Percentiles rank a stretch among this genome's conserved stretches.
Evolutionary conservation across 768 basidiomycete genomes (phyloP).

Genomic region (Coprinopsis cinerea): DNA sequence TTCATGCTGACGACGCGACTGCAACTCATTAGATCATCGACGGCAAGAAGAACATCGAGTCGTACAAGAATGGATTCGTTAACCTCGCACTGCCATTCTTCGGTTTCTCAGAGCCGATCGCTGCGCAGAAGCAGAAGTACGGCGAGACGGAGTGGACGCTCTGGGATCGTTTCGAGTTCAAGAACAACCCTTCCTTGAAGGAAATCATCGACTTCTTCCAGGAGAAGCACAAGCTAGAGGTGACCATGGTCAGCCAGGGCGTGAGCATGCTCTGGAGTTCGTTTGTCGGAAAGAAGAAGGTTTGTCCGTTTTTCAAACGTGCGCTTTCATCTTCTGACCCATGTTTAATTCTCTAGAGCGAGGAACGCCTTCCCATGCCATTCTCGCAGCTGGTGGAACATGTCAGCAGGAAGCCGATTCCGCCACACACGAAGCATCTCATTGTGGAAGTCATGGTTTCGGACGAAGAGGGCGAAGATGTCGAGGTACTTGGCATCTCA

Average conservation of each 20-base stretch:
- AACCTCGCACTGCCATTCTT: slow-evolving; percentile 98
- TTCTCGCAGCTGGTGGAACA: slow-evolving; percentile 88
- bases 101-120: slow-evolving; percentile 96
- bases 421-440: slow-evolving; percentile 75
- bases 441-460: slow-evolving; percentile 92
- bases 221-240: slow-evolving; percentile 75
- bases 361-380: slow-evolving; percentile 83
- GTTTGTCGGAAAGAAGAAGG: slow-evolving; percentile 92
- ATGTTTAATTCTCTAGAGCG: slow-evolving; percentile 46
- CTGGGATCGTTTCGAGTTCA: slow-evolving; percentile 96
- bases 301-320: slow-evolving; percentile 24
- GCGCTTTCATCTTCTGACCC: slow-evolving; percentile 1
- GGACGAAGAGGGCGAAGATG: slow-evolving; percentile 91
- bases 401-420: slow-evolving; percentile 92
- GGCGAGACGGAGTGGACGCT: slow-evolving; percentile 89
- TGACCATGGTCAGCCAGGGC: slow-evolving; percentile 95
- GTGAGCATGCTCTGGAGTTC: slow-evolving; percentile 98
- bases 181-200: slow-evolving; percentile 80
- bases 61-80: slow-evolving; percentile 98
- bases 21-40: slow-evolving; percentile 71
- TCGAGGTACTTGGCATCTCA: slow-evolving; percentile 56
- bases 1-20: neutral
- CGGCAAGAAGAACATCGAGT: slow-evolving; percentile 86
- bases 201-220: slow-evolving; percentile 84
- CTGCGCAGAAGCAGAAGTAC: slow-evolving; percentile 85